phyloP scores from a whole-genome alignment of 768 basidiomycete species.

The Leccinum arenicola region DNA sequence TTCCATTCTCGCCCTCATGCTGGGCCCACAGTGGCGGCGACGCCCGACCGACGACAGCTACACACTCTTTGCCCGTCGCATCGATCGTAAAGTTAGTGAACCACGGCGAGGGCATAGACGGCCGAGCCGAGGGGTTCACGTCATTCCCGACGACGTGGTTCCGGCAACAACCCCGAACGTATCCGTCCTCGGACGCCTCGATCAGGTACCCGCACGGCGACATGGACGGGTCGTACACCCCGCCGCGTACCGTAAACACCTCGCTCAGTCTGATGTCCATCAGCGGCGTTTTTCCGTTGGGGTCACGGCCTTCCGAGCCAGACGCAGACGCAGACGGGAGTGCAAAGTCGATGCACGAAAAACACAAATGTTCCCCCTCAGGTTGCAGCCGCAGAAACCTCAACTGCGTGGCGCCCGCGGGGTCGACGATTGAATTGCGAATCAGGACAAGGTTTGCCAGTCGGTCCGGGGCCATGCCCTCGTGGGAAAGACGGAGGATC shows the following conservation, averaged over 20 bases:
- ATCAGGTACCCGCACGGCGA: background rate
- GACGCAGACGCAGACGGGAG: background rate
- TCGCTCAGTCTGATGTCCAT: background rate
- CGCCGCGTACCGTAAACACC: background rate
- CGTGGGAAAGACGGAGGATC: constrained; percentile 7
- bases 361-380: background rate
- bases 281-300: background rate
- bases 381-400: constrained; percentile 1
- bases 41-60: background rate
- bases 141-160: background rate
- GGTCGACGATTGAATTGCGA: constrained; percentile 3
- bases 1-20: background rate
- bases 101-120: too few species aligned
- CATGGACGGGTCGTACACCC: background rate
- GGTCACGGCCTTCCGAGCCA: background rate
- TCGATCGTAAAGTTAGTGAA: background rate
- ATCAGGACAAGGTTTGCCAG: background rate
- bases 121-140: background rate
- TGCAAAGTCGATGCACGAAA: constrained; percentile 1
- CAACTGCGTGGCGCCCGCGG: background rate
- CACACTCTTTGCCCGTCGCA: background rate
- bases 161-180: constrained; percentile 4
- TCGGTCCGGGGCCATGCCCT: background rate
- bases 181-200: constrained; percentile 5
- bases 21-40: background rate